Evolutionary conservation across 148 eudicot genomes (phyloP).

Genomic region (Hydrangea macrophylla): DNA sequence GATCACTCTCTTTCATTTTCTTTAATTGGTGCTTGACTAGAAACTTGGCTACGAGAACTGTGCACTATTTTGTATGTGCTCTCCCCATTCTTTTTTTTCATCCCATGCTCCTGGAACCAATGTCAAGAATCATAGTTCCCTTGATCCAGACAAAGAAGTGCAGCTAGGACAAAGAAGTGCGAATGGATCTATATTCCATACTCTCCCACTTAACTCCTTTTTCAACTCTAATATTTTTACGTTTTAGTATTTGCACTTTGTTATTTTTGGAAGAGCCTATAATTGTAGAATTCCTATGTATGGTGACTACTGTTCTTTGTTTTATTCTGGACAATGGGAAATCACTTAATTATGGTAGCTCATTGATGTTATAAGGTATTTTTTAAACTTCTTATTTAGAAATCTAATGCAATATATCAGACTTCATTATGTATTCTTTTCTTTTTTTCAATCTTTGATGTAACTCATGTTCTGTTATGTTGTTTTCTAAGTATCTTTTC

Average conservation of each 20-base stretch:
- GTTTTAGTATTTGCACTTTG: background rate
- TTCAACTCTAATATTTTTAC: background rate
- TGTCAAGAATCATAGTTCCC: background rate
- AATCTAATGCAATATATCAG: background rate
- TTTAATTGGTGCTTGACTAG: background rate
- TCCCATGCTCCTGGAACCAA: slow-evolving; percentile 3
- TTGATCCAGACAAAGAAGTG: background rate
- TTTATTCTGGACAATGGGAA: background rate
- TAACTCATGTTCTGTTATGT: too few species aligned
- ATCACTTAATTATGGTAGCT: background rate
- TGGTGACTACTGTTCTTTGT: background rate
- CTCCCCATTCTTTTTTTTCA: background rate
- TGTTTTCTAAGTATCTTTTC: background rate
- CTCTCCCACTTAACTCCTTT: background rate
- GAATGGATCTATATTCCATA: background rate
- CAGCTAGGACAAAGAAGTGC: too few species aligned
- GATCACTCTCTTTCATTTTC: background rate
- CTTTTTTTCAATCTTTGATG: background rate
- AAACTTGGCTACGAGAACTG: background rate
- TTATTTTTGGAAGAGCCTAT: background rate
- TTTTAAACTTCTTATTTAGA: background rate
- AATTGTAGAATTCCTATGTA: background rate
- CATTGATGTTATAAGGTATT: background rate
- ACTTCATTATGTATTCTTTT: too few species aligned
- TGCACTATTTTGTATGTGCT: background rate